phyloP scores from a whole-genome alignment of 345 rosid genomes.

The Viola odorata region DNA sequence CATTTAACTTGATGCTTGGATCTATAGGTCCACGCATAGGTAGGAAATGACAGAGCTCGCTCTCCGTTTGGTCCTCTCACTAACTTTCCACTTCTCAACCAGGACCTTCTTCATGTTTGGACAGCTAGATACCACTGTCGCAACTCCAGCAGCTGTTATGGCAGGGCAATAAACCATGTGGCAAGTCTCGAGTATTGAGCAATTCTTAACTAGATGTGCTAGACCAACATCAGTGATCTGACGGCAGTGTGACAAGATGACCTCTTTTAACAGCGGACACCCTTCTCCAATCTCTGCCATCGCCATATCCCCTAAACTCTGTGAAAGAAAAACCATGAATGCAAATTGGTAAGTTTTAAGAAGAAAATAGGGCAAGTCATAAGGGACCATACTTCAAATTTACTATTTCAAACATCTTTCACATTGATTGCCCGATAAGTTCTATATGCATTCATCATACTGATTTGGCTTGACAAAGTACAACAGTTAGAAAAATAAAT shows the following conservation, averaged over 20 bases:
- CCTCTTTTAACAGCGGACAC: slow-evolving; percentile 65
- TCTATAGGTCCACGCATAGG: slow-evolving; percentile 65
- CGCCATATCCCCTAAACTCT: slow-evolving; percentile 76
- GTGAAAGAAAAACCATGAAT: slow-evolving; percentile 10
- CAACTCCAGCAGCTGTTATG: slow-evolving; percentile 70
- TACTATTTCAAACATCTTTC: too few species aligned
- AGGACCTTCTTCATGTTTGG: slow-evolving; percentile 69
- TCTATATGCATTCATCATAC: too few species aligned
- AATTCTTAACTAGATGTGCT: slow-evolving; percentile 59
- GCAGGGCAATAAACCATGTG: slow-evolving; percentile 80
- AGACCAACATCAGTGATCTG: slow-evolving; percentile 66
- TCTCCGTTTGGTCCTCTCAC: slow-evolving; percentile 65
- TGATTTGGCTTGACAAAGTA: too few species aligned
- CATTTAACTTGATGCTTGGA: neutral
- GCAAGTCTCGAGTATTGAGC: slow-evolving; percentile 61
- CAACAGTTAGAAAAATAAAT: too few species aligned
- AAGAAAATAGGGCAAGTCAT: neutral
- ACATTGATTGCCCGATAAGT: too few species aligned
- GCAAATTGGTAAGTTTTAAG: neutral
- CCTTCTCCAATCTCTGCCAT: slow-evolving; percentile 79
- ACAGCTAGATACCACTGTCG: slow-evolving; percentile 79
- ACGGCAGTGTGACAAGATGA: slow-evolving; percentile 85
- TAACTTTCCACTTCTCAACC: slow-evolving; percentile 88
- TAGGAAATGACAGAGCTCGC: slow-evolving; percentile 72
- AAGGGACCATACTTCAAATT: too few species aligned